Percentiles rank a stretch among this genome's conserved stretches.
Evolutionary conservation across 2,329 filamentous ascomycete genomes (phyloP).

Genomic region (Gaeumannomyces tritici): DNA sequence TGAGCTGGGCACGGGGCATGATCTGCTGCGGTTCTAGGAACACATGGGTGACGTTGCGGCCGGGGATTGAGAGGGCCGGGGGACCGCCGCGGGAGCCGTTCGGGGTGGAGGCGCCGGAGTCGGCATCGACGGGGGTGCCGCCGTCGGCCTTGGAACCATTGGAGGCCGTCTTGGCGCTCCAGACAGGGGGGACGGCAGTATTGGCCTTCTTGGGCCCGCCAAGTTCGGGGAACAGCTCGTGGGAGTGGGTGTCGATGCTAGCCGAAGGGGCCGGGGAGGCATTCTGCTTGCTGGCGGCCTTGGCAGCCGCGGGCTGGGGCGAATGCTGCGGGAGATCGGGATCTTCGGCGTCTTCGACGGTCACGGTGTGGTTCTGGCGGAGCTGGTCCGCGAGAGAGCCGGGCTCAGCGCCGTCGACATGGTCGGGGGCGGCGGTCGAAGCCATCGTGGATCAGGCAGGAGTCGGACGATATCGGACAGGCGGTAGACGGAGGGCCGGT

Average conservation of each 20-base stretch:
- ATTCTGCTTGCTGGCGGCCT: conserved; percentile 62
- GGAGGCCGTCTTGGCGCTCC: conserved; percentile 61
- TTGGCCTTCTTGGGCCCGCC: conserved; percentile 60
- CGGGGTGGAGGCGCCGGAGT: conserved; percentile 54
- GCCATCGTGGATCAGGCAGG: conserved; percentile 10
- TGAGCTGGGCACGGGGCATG: conserved; percentile 66
- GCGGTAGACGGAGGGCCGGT: not conserved
- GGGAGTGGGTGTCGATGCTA: conserved; percentile 70
- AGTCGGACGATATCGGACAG: not conserved
- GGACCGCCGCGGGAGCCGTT: conserved; percentile 24
- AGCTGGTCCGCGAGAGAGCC: conserved; percentile 48
- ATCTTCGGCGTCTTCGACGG: conserved; percentile 78
- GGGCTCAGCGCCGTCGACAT: conserved; percentile 28
- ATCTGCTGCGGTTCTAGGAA: conserved; percentile 67
- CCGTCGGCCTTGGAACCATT: conserved; percentile 42
- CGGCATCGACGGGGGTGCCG: conserved; percentile 39
- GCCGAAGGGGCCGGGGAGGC: conserved; percentile 33
- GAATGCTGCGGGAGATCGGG: conserved; percentile 47
- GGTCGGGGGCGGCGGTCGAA: conserved; percentile 15
- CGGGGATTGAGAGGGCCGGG: conserved; percentile 65
- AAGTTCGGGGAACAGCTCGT: conserved; percentile 89
- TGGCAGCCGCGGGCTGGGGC: conserved; percentile 43
- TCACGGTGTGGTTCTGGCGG: conserved; percentile 55
- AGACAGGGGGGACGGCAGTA: conserved; percentile 59
- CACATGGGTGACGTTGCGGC: conserved; percentile 70